Conservation (phyloP, 495 filamentous ascomycete species). For the Rhizodiscina lignyota region DNA sequence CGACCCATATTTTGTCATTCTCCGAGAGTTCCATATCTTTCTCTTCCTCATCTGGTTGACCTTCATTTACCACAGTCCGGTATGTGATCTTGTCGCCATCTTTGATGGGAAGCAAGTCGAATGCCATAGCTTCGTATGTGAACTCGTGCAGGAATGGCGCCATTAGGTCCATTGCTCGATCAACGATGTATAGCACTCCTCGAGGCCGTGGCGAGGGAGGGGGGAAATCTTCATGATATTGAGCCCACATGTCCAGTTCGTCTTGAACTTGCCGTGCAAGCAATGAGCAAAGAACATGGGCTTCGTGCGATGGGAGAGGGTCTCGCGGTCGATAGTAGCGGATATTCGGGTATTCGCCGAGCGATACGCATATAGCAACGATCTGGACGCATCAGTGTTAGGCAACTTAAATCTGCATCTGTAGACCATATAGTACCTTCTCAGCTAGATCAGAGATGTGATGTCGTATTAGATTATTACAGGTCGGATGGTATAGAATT, state of each 20-base stretch:
- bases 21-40: slow-evolving; percentile 87
- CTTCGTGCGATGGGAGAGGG: slow-evolving; percentile 51
- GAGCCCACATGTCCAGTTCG: slow-evolving; percentile 71
- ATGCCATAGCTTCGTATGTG: slow-evolving; percentile 95
- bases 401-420: background rate
- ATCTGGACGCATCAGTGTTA: slow-evolving; percentile 52
- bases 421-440: slow-evolving; percentile 41
- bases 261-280: slow-evolving; percentile 85
- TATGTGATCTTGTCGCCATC: slow-evolving; percentile 82
- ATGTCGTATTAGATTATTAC: slow-evolving; percentile 61
- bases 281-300: slow-evolving; percentile 67
- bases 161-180: slow-evolving; percentile 81
- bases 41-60: slow-evolving; percentile 42
- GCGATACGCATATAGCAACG: slow-evolving; percentile 60
- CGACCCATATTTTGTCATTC: slow-evolving; percentile 82
- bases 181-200: slow-evolving; percentile 70
- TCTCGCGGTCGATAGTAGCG: slow-evolving; percentile 70
- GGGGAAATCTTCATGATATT: slow-evolving; percentile 69
- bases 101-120: slow-evolving; percentile 74
- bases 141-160: slow-evolving; percentile 88
- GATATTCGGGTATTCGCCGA: slow-evolving; percentile 81
- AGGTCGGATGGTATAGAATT: slow-evolving; percentile 75
- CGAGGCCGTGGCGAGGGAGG: slow-evolving; percentile 63
- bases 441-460: slow-evolving; percentile 74
- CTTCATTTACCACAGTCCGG: slow-evolving; percentile 60